Base-by-base conservation (phyloP, 345 rosid species). In the Noccaea bulbosa region DNA sequence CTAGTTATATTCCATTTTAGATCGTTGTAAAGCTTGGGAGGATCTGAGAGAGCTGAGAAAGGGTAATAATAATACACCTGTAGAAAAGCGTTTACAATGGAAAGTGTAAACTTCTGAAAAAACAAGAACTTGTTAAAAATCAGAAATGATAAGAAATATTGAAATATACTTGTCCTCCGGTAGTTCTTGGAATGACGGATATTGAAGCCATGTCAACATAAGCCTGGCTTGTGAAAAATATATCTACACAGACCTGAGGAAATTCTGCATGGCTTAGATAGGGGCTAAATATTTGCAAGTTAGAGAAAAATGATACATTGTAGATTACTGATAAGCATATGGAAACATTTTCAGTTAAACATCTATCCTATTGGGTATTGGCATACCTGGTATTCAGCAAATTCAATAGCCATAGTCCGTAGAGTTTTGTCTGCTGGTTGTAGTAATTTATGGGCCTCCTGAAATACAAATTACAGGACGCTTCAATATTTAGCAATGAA, bases 311-410 rank as follows among this genome's bases (percentile, higher is more conserved):
- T 20, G 11, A 55, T 16, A 32, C 6, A 24, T 37, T 32, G 15
- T 48, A 30, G 11, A 39, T 27, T 14, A 65, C 20, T 38, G 53
- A 59, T 17, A 43, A 20, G 47, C 66, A 74, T 34, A 45, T 44
- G 49, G 15, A 44, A 61, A 45, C 41, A 59, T 65, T 6, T 10
- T 11, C 0, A 12, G 32, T 41, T 32, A 10, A 33, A 17, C 15
- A 68, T 45, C 12, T 40, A 71, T 17, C 38, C 38, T 32, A 32
- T 7, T 32, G 38, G 17, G 38, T 53, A 32, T n/a, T 55, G 38
- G 74, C 62, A 49, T 54, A 91, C 99, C 97, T 92, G 99, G 77
- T 83, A 92, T 78, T 94, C 99, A 20, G 99, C 99, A 87, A 94
- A 86, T 53, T 94, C 99, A 71, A 92, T 86, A 58, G 97, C 99